Percentiles rank a stretch among this genome's conserved stretches.
Evolutionary conservation across 306 rosid species (phyloP).

Genomic region (Dryas octopetala): DNA sequence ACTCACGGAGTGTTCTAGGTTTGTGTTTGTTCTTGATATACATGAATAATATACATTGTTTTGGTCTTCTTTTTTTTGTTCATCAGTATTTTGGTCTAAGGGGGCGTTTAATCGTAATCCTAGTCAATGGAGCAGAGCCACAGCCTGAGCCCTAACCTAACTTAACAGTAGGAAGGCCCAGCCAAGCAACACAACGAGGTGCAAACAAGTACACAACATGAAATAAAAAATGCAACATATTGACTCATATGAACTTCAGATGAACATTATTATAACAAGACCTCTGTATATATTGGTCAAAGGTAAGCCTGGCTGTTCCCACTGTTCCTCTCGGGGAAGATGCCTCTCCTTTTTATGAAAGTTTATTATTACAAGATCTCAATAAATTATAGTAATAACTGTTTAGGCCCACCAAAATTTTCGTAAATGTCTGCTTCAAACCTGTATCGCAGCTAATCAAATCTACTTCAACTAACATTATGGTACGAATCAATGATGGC

Average conservation of each 20-base stretch:
- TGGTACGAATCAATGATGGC: conserved; percentile 87
- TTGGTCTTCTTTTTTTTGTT: no score
- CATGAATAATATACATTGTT: no score
- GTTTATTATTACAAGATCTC: conserved; percentile 11
- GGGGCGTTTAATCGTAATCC: no score
- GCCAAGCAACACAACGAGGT: no score
- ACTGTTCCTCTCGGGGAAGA: not conserved
- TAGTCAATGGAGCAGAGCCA: no score
- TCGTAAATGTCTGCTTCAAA: conserved; percentile 14
- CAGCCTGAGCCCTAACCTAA: no score
- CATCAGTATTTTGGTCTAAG: no score
- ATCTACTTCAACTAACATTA: conserved; percentile 66
- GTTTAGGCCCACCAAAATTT: conserved; percentile 40
- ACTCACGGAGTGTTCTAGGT: no score
- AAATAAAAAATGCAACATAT: not conserved
- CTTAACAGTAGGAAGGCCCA: no score
- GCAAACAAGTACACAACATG: no score
- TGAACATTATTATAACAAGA: not conserved
- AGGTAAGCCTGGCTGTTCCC: not conserved
- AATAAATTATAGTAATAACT: not conserved
- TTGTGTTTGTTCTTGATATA: no score
- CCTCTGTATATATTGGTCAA: not conserved
- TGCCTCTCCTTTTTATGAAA: not conserved
- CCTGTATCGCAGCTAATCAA: conserved; percentile 4
- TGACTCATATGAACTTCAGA: not conserved